Base-by-base conservation (phyloP, 805 yeast species). In the Barnettozyma vustinii region DNA sequence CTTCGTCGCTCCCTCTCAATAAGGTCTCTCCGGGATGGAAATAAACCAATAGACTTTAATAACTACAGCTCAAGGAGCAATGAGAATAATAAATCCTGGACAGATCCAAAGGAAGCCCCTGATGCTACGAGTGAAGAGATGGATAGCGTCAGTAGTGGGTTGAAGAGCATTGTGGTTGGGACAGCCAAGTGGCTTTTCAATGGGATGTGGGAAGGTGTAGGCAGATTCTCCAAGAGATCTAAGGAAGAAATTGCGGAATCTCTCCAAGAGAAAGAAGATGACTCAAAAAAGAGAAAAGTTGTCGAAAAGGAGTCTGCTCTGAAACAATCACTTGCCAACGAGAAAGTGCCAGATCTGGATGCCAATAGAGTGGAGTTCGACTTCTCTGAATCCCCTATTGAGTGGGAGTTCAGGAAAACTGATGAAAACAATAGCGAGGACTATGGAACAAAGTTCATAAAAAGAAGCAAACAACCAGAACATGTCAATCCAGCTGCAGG, bases 391-490 rank as follows among this genome's bases (percentile, higher is more conserved):
- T 53, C 59, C 1, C 61, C 63, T 15, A 54, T 59, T 12, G 54
- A 51, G 8, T 59, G 63, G 62, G 50, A 57, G 26, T 35, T 55
- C 37, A 39, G 32, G 16, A 42, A 18, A 13, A 33, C 18, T 15
- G 42, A 20, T n/a, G 39, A 16, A 7, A 35, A 4, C 20, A 39
- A 25, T 21, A 40, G 42, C 2, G 47, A 48, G 5, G 66, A 68
- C 26, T 73, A 73, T 50, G 77, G 77, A 3, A 68, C 74, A 1
- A 52, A 62, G 2, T 65, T 72, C 43, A 42, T 63, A 39, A 52
- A 57, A 40, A 60, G 60, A 45, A 49, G 50, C 9, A 58, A 41
- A 25, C 49, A 55, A 9, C 46, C 52, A 7, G 41, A 57, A 5
- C 47, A 52, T 0, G 46, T 58, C 7, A 55, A 58, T 20, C 51